phyloP scores from a whole-genome alignment of 495 filamentous ascomycete species.

The Podospora appendiculata region DNA sequence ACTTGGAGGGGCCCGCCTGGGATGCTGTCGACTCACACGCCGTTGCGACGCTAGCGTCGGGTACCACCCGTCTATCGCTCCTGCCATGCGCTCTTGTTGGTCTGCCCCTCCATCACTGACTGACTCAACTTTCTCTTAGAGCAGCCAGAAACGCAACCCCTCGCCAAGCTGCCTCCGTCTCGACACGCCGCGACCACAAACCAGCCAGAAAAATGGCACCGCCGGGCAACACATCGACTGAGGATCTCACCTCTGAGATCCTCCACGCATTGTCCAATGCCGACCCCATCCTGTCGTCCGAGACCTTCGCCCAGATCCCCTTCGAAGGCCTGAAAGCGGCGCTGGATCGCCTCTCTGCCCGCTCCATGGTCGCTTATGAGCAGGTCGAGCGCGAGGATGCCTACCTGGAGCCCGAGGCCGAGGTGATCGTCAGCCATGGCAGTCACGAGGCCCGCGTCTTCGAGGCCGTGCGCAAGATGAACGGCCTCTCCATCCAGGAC shows the following conservation, averaged over 20 bases:
- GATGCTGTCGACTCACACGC: no score
- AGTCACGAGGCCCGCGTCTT: conserved; percentile 95
- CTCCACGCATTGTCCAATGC: conserved; percentile 59
- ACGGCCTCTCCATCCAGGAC: conserved; percentile 73
- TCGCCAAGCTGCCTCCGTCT: no score
- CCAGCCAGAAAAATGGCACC: no score
- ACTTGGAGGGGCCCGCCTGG: no score
- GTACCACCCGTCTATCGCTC: no score
- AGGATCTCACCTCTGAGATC: conserved; percentile 56
- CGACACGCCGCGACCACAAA: no score
- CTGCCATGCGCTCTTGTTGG: no score
- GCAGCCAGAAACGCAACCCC: no score
- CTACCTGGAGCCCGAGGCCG: conserved; percentile 1
- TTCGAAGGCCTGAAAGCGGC: conserved; percentile 35
- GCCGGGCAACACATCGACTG: not conserved
- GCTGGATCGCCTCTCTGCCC: conserved; percentile 50
- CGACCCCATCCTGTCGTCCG: conserved; percentile 59
- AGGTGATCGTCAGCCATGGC: conserved; percentile 42
- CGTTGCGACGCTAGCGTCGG: no score
- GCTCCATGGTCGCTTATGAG: conserved; percentile 81
- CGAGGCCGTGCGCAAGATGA: conserved; percentile 68
- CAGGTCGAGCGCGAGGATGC: conserved; percentile 60
- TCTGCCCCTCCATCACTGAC: no score
- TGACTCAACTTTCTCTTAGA: no score
- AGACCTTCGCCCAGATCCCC: conserved; percentile 67